These are phyloP conservation scores for Ogataea hybrid DNA, from an alignment of 1,139 yeast species.

Conservation along the genomic window DNA sequence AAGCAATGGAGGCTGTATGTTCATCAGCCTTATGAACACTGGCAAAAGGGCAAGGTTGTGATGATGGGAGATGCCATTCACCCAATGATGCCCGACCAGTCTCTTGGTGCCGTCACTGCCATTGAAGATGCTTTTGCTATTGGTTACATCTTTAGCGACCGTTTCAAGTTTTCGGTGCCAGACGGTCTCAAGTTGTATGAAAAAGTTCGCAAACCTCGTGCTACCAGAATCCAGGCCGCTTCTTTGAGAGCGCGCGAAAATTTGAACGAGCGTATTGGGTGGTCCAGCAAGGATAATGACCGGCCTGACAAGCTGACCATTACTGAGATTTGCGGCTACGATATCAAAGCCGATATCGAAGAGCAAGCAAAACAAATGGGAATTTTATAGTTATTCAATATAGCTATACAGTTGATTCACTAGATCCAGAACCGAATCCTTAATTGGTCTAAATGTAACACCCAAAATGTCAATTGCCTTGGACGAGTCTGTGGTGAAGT, in stretches of 20 bases:
- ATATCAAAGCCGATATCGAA: conserved; percentile 21
- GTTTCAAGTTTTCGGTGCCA: conserved; percentile 25
- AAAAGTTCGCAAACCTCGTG: conserved; percentile 31
- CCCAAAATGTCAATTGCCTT: conserved; percentile 28
- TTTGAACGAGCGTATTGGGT: conserved; percentile 34
- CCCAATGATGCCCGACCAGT: too few species aligned
- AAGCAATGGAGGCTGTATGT: conserved; percentile 36
- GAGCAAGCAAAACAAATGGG: conserved; percentile 8
- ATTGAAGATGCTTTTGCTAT: conserved; percentile 31
- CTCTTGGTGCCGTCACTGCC: conserved; percentile 37
- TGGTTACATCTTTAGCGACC: conserved; percentile 27
- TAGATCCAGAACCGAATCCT: conserved; percentile 22
- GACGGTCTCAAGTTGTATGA: conserved; percentile 31
- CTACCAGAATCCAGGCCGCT: conserved; percentile 33
- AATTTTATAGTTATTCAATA: neutral
- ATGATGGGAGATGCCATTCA: too few species aligned
- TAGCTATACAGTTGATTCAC: conserved; percentile 2
- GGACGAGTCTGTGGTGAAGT: conserved; percentile 28
- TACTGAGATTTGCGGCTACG: conserved; percentile 35
- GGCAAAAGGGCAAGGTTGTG: conserved; percentile 27
- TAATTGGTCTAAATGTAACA: conserved; percentile 20
- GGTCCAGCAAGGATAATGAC: conserved; percentile 28
- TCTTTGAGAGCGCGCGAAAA: conserved; percentile 34
- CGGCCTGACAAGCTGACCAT: conserved; percentile 31
- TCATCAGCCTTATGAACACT: conserved; percentile 32